phyloP scores from a whole-genome alignment of 331 rosid species.

The Cydonia oblonga region DNA sequence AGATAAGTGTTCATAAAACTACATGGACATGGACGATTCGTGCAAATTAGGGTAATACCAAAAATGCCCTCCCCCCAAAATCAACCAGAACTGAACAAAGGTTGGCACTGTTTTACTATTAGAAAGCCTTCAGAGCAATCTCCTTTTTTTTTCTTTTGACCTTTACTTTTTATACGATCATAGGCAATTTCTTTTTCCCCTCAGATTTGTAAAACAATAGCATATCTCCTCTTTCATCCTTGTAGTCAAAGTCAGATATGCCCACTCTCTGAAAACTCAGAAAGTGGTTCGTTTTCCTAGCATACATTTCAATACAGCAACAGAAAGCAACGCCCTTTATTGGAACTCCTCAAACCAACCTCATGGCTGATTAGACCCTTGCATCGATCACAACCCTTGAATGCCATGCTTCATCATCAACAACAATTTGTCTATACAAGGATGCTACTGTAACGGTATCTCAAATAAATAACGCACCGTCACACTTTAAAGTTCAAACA shows the following conservation, averaged over 20 bases:
- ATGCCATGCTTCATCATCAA: background rate
- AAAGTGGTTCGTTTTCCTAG: conserved; percentile 26
- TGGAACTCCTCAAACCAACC: conserved; percentile 52
- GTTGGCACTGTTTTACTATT: background rate
- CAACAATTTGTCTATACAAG: fast-evolving
- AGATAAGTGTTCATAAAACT: too few species aligned
- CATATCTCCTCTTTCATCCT: conserved; percentile 24
- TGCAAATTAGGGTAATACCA: background rate
- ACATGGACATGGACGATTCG: background rate
- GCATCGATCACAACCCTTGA: background rate
- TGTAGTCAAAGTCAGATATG: conserved; percentile 52
- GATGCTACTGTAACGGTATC: background rate
- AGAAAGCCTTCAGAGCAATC: conserved; percentile 1
- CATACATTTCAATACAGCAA: conserved; percentile 19
- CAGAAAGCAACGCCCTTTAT: conserved; percentile 32
- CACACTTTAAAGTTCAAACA: too few species aligned
- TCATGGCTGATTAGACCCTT: conserved; percentile 8
- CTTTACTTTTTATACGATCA: background rate
- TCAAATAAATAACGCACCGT: too few species aligned
- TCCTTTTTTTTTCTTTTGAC: background rate
- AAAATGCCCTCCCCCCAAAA: background rate
- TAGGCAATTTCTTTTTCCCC: background rate
- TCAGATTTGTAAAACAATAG: background rate
- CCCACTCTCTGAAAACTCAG: conserved; percentile 36
- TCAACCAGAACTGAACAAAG: conserved; percentile 10